Conservation (phyloP, 306 rosid species). For the Malus orientalis region DNA sequence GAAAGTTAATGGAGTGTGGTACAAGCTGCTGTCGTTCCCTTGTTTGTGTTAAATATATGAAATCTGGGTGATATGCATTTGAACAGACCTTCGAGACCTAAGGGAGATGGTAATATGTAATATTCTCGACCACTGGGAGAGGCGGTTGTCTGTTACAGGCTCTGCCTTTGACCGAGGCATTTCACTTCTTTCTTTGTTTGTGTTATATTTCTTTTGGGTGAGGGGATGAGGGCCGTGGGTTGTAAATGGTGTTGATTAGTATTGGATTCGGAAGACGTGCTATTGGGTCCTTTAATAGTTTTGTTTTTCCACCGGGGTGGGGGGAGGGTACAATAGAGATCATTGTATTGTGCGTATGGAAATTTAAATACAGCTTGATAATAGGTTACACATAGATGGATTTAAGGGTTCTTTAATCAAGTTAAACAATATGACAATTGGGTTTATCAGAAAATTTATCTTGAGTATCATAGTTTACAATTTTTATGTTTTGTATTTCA, state of each 20-base stretch:
- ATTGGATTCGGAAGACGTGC: neutral
- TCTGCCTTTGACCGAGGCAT: neutral
- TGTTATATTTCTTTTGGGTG: neutral
- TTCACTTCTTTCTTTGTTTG: neutral
- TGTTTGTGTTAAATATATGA: neutral
- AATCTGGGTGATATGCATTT: neutral
- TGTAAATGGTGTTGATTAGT: neutral
- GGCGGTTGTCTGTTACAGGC: too few relatives aligned
- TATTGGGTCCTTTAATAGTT: neutral
- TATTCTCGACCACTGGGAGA: too few relatives aligned
- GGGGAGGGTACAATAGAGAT: neutral
- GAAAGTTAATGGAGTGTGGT: neutral
- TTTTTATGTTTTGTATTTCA: neutral
- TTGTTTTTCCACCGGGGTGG: neutral
- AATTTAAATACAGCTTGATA: neutral
- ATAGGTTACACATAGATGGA: neutral
- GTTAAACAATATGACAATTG: neutral
- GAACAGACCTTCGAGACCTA: neutral
- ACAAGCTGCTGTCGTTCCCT: neutral
- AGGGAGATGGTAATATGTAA: too few relatives aligned
- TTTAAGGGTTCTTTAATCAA: neutral
- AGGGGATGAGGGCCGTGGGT: neutral
- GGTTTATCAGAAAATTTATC: neutral
- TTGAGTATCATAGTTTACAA: neutral
- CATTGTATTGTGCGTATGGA: neutral